Evolutionary conservation across 805 yeast genomes (phyloP).

Genomic region (Barnettozyma salicaria): DNA sequence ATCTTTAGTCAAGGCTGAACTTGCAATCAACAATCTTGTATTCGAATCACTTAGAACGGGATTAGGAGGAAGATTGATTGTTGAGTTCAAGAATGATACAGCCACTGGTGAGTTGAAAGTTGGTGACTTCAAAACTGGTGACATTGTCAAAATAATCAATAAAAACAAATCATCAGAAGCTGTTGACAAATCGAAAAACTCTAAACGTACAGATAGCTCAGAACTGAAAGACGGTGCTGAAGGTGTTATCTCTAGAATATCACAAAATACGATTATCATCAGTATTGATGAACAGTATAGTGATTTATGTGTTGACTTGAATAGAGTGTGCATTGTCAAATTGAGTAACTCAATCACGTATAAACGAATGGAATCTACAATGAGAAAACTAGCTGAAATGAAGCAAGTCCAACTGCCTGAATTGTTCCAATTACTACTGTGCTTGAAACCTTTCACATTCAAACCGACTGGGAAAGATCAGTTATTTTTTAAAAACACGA

Average conservation of each 20-base stretch:
- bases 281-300: constrained; percentile 55
- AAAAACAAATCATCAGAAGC: constrained; percentile 19
- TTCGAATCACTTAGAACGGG: constrained; percentile 66
- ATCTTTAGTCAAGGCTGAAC: constrained; percentile 60
- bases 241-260: constrained; percentile 61
- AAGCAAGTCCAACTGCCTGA: constrained; percentile 28
- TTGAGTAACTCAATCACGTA: constrained; percentile 62
- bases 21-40: constrained; percentile 65
- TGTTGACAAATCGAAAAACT: constrained; percentile 15
- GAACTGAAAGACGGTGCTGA: constrained; percentile 30
- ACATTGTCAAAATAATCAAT: constrained; percentile 59
- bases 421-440: constrained; percentile 43
- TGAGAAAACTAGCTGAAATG: constrained; percentile 57
- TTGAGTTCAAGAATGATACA: constrained; percentile 59
- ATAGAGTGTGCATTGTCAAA: constrained; percentile 55
- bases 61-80: constrained; percentile 63
- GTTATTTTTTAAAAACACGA: constrained; percentile 1
- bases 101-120: constrained; percentile 34
- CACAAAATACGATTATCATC: constrained; percentile 43
- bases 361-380: constrained; percentile 71
- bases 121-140: constrained; percentile 66
- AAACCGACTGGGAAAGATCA: constrained; percentile 23
- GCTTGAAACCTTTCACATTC: constrained; percentile 31
- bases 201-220: constrained; percentile 12
- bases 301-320: constrained; percentile 40